Evolutionary conservation across 306 rosid species (phyloP), one percentile per base, ranked within the genome.

Genomic region (Morella rubra): DNA sequence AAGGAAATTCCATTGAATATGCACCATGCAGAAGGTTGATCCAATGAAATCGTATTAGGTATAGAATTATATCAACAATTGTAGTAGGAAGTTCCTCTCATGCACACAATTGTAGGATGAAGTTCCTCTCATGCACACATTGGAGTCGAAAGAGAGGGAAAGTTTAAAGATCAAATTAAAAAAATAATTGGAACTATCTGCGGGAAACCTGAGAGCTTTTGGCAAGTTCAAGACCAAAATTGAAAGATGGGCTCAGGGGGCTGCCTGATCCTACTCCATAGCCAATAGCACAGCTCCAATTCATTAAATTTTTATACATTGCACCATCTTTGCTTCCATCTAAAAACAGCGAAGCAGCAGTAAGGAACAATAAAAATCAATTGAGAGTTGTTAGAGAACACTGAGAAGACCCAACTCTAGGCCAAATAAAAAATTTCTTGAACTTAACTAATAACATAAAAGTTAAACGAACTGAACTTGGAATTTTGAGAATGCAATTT

Each of bases 271-370:
- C 97, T 82, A 82, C 92, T 50, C 91, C 93, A 77, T 92, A 95
- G 76, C 93, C 93, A 82, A 92, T 79, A 44, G 96, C 98, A 79
- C 91, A 90, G 52, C 97, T 93, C 98, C 97, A 93, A 84, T 91
- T 91, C 87, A 64, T 91, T 77, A 89, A 81, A 84, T 89, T 86
- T 79, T 74, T 79, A 66, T 75, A 89, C 51, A 85, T 85, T 66
- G 78, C 78, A 24, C 70, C 67, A 41, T 88, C 87, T 66, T 71
- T 85, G 61, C 15, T 85, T 79, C 90, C 94, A 81, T 84, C 96
- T 93, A 54, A 32, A 83, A 27, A 75, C 55, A 68, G 51, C 52
- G 77, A 74, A 75, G 55, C 65, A 80, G 46, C 73, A 19, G 73
- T 15, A 40, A 73, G 73, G 40, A 82, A 60, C 79, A n/a, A 56